A percentile compares a stretch with the other conserved stretches of the same genome.
These are phyloP conservation scores for Apiotrichum sp. DNA, from an alignment of 1,284 basidiomycete species.

Conservation along the genomic window DNA sequence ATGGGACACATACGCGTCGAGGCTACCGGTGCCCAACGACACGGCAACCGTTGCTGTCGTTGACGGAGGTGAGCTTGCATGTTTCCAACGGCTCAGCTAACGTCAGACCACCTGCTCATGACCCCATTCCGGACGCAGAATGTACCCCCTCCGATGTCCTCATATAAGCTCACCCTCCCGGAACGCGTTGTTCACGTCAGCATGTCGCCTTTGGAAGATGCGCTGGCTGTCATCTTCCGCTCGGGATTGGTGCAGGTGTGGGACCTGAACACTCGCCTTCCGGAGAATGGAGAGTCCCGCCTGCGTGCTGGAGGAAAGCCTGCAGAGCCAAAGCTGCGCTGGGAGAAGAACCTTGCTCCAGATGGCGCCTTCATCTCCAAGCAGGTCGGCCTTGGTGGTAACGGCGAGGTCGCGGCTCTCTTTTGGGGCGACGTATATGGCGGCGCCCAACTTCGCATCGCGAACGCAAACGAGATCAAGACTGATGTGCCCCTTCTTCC, in stretches of 20 bases:
- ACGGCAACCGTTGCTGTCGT: conserved; percentile 82
- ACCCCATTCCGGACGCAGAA: conserved; percentile 93
- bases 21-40: conserved; percentile 61
- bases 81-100: background rate
- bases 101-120: conserved; percentile 63
- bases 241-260: conserved; percentile 57
- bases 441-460: conserved; percentile 5
- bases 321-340: conserved; percentile 54
- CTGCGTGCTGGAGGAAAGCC: conserved; percentile 57
- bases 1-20: conserved; percentile 70
- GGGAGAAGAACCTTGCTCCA: conserved; percentile 44
- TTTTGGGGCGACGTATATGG: conserved; percentile 15
- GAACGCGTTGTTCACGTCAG: conserved; percentile 61
- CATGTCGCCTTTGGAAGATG: conserved; percentile 57
- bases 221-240: conserved; percentile 60
- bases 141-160: conserved; percentile 91
- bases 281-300: conserved; percentile 45
- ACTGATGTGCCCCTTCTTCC: conserved; percentile 1
- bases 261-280: conserved; percentile 58
- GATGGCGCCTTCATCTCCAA: conserved; percentile 20
- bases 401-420: conserved; percentile 28
- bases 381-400: conserved; percentile 29
- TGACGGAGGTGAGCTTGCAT: conserved; percentile 67
- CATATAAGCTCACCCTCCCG: conserved; percentile 57
- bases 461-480: conserved; percentile 8